These are phyloP conservation scores for Cyclostephanos tholiformis DNA, from an alignment of 108 stramenopile genomes.

Conservation along the genomic window DNA sequence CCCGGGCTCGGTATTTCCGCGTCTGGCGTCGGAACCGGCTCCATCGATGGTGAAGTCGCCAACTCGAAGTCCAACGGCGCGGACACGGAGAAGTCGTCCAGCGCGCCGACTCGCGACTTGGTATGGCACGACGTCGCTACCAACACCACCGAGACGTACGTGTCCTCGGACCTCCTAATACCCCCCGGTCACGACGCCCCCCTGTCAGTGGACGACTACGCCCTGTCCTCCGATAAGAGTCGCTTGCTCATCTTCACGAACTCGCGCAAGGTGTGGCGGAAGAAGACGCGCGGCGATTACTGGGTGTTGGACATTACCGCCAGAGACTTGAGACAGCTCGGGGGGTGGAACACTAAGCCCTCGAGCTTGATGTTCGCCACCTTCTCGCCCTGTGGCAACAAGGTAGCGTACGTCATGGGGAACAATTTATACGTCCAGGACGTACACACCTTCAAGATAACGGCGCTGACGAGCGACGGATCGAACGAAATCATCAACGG, in stretches of 20 bases:
- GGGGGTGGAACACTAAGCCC: constrained; percentile 36
- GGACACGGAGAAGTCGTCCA: neutral
- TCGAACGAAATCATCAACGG: constrained; percentile 36
- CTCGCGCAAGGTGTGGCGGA: constrained; percentile 45
- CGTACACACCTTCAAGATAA: constrained; percentile 46
- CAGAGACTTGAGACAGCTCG: constrained; percentile 39
- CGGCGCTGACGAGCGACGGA: constrained; percentile 34
- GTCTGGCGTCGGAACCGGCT: neutral
- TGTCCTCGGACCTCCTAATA: constrained; percentile 36
- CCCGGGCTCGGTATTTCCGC: neutral
- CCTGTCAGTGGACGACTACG: constrained; percentile 40
- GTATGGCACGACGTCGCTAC: constrained; percentile 50
- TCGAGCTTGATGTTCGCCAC: constrained; percentile 50
- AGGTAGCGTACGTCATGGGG: constrained; percentile 34
- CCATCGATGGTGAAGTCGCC: neutral
- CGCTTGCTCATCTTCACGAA: constrained; percentile 41
- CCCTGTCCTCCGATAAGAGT: constrained; percentile 36
- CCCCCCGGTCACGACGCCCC: constrained; percentile 43
- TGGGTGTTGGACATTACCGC: constrained; percentile 52
- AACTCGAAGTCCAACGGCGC: too few species aligned
- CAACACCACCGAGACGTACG: constrained; percentile 39
- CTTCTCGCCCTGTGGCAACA: constrained; percentile 45
- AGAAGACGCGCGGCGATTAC: constrained; percentile 48
- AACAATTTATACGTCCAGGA: constrained; percentile 49
- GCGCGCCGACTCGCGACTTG: constrained; percentile 30